These are phyloP conservation scores for Aegilops longissima DNA, from an alignment of 176 grass and related monocot species.

Conservation along the genomic window DNA sequence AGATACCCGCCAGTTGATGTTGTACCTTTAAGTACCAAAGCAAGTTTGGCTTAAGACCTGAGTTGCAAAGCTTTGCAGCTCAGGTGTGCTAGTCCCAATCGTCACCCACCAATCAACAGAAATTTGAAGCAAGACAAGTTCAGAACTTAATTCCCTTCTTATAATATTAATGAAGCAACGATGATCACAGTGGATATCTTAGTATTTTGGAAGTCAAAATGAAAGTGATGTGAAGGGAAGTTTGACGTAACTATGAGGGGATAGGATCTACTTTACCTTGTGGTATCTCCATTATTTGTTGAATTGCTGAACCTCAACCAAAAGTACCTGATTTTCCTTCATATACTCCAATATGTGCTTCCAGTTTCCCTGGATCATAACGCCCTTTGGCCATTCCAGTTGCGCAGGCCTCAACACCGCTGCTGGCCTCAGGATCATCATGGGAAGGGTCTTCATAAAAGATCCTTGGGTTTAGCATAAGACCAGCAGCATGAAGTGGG, in stretches of 20 bases:
- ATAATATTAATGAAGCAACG: not conserved
- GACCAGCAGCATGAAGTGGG: constrained; percentile 59
- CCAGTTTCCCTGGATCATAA: constrained; percentile 15
- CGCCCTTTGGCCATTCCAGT: constrained; percentile 21
- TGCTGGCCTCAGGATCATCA: constrained; percentile 58
- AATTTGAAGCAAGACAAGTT: not conserved
- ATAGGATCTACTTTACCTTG: constrained; percentile 51
- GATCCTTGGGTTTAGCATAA: constrained; percentile 62
- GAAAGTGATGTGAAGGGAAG: not conserved
- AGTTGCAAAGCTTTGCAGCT: not conserved
- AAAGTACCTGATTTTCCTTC: constrained; percentile 40
- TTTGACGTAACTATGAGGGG: not conserved
- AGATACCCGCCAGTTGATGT: not conserved
- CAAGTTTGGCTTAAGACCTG: constrained; percentile 4
- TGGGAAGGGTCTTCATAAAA: constrained; percentile 46
- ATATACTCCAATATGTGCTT: constrained; percentile 58
- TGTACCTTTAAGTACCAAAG: not conserved
- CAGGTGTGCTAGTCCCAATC: not conserved
- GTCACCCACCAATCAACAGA: not conserved
- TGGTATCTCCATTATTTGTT: constrained; percentile 38
- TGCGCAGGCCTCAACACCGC: constrained; percentile 44
- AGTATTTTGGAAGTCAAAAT: not conserved
- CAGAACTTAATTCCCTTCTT: not conserved
- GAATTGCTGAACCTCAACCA: constrained; percentile 22
- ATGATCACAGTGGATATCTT: not conserved